Conservation (phyloP, 139 green algal species). For the Chlamydomonas schloesseri region DNA sequence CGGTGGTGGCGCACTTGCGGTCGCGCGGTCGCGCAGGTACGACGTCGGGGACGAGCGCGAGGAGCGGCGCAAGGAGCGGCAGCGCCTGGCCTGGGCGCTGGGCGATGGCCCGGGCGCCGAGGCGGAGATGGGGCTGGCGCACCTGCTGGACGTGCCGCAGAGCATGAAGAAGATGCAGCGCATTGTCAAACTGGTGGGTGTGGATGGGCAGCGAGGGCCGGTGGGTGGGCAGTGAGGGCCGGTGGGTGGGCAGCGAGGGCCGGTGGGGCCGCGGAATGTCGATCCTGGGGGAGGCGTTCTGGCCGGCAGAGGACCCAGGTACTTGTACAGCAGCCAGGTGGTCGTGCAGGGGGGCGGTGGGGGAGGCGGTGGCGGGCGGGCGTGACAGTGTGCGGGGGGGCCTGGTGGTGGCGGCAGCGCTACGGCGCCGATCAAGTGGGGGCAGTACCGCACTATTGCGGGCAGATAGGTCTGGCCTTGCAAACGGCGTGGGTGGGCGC, state of each 20-base stretch:
- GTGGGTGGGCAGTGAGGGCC: not conserved
- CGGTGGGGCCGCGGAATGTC: not conserved
- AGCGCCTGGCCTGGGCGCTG: not conserved
- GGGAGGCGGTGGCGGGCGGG: too few relatives aligned
- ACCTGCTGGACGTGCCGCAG: conserved; percentile 33
- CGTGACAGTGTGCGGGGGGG: too few relatives aligned
- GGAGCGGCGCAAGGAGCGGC: conserved; percentile 30
- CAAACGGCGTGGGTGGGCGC: too few relatives aligned
- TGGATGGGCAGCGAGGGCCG: not conserved
- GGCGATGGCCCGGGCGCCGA: not conserved
- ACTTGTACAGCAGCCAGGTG: too few relatives aligned
- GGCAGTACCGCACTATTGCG: too few relatives aligned
- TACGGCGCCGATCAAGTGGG: too few relatives aligned
- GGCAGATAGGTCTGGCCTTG: too few relatives aligned
- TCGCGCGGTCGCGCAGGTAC: conserved; percentile 19
- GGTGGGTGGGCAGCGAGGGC: not conserved
- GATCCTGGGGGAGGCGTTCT: not conserved
- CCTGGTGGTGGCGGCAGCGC: too few relatives aligned
- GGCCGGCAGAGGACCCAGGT: too few relatives aligned
- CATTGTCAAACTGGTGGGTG: conserved; percentile 48
- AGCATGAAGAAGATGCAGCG: conserved; percentile 57
- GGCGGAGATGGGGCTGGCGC: not conserved
- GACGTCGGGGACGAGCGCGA: conserved; percentile 46
- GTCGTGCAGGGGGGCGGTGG: too few relatives aligned
- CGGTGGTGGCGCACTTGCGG: too few relatives aligned